phyloP scores from a whole-genome alignment of 331 rosid species.

The Acacia pycnantha region DNA sequence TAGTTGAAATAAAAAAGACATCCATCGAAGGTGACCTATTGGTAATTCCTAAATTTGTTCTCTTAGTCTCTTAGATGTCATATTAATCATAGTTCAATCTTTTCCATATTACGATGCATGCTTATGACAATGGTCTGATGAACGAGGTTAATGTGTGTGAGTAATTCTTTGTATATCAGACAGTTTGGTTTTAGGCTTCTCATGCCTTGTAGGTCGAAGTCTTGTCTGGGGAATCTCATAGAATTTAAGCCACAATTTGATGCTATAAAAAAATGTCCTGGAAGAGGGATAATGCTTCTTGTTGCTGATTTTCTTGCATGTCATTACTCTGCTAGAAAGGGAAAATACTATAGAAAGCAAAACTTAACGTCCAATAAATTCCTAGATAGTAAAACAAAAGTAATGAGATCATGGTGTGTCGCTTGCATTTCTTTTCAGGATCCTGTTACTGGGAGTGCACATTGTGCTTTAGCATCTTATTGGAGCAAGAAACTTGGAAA shows the following conservation, averaged over 20 bases:
- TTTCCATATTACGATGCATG: background rate
- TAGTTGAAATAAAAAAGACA: constrained; percentile 52
- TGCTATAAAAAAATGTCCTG: constrained; percentile 60
- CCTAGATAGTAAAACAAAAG: background rate
- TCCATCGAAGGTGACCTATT: constrained; percentile 37
- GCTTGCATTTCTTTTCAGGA: constrained; percentile 45
- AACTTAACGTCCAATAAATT: background rate
- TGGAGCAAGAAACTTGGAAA: constrained; percentile 82
- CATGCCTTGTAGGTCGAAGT: constrained; percentile 54
- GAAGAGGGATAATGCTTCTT: constrained; percentile 38
- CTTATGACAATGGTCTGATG: background rate
- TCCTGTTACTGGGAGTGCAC: constrained; percentile 77
- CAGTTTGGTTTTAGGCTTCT: constrained; percentile 12
- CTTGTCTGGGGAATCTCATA: constrained; percentile 48
- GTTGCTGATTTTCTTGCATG: background rate
- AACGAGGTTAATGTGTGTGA: background rate
- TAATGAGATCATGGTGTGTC: background rate
- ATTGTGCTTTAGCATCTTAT: constrained; percentile 67
- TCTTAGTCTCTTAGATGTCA: too few relatives aligned
- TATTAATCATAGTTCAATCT: too few relatives aligned
- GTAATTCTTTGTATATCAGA: constrained; percentile 22
- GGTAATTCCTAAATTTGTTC: constrained; percentile 40
- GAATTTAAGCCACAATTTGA: constrained; percentile 58
- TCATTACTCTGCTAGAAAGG: background rate
- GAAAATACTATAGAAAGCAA: background rate